These are phyloP conservation scores for Beauveria pseudobassiana DNA, from an alignment of 2,329 filamentous ascomycete genomes.

Conservation along the genomic window DNA sequence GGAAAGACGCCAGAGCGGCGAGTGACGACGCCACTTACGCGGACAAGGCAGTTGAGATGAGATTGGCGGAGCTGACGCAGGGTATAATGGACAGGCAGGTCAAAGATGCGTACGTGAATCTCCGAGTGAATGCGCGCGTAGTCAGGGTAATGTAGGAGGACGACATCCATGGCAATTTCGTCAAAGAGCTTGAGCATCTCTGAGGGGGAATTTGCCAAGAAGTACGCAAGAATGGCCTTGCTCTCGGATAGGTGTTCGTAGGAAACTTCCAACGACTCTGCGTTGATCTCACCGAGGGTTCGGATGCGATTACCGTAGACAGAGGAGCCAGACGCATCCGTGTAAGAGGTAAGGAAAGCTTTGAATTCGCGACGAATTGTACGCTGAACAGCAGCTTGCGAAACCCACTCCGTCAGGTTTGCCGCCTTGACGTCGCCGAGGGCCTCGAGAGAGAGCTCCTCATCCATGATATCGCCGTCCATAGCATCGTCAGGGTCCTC, in stretches of 20 bases:
- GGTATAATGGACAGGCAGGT: constrained; percentile 90
- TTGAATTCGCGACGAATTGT: constrained; percentile 97
- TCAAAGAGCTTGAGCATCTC: constrained; percentile 96
- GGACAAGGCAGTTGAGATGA: constrained; percentile 90
- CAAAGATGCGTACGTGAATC: constrained; percentile 94
- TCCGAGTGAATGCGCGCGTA: constrained; percentile 97
- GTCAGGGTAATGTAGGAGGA: constrained; percentile 91
- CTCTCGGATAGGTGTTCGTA: constrained; percentile 86
- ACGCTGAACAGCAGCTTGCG: constrained; percentile 79
- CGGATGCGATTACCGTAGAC: constrained; percentile 93
- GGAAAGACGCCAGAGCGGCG: constrained; percentile 92
- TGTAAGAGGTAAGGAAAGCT: constrained; percentile 92
- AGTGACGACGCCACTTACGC: constrained; percentile 92
- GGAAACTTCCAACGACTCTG: constrained; percentile 91
- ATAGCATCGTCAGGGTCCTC: constrained; percentile 91
- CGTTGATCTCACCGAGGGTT: constrained; percentile 94
- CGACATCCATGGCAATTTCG: constrained; percentile 92
- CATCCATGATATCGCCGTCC: constrained; percentile 89
- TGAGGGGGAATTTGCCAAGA: constrained; percentile 89
- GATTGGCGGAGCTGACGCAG: constrained; percentile 90
- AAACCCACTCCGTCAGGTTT: constrained; percentile 91
- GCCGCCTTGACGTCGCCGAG: constrained; percentile 89
- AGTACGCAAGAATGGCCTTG: constrained; percentile 92
- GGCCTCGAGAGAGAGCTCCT: constrained; percentile 86
- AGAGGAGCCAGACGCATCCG: constrained; percentile 78